A percentile compares a stretch with the other conserved stretches of the same genome.
Evolutionary conservation across 805 yeast genomes (phyloP).

Genomic region (Sugiyamaella qingdaonensis): DNA sequence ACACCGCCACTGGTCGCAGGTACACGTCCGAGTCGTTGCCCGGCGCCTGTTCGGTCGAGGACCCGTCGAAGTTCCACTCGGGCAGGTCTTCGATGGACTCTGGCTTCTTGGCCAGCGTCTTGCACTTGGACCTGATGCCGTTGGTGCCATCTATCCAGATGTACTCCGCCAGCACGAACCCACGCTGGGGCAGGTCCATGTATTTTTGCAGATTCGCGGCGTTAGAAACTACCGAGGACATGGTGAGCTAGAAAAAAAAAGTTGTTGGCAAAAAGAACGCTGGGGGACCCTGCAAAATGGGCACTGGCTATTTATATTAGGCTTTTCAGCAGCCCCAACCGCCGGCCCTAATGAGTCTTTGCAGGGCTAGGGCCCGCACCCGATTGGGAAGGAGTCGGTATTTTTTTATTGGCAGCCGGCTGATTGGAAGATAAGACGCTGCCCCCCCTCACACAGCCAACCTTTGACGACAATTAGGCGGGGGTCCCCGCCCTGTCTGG

Average conservation of each 20-base stretch:
- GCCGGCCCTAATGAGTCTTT: constrained; percentile 6
- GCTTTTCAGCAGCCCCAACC: constrained; percentile 1
- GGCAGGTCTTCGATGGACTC: constrained; percentile 80
- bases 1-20: constrained; percentile 91
- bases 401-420: not conserved
- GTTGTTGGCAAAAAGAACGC: constrained; percentile 33
- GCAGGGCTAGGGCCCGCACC: constrained; percentile 1
- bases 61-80: constrained; percentile 99
- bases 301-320: constrained; percentile 3
- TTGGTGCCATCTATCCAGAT: constrained; percentile 97
- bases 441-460: no score
- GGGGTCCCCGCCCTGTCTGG: no score
- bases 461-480: no score
- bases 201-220: constrained; percentile 78
- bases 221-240: constrained; percentile 39
- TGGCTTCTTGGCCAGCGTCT: constrained; percentile 70
- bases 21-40: constrained; percentile 95
- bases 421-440: constrained; percentile 1
- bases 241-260: constrained; percentile 5
- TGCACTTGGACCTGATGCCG: constrained; percentile 88
- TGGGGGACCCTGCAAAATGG: not conserved
- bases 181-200: constrained; percentile 76
- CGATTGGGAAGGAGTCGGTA: not conserved
- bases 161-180: constrained; percentile 89
- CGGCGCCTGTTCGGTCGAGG: constrained; percentile 97